Base-by-base conservation (phyloP, 108 stramenopile species). In the Poteriospumella lacustris region DNA sequence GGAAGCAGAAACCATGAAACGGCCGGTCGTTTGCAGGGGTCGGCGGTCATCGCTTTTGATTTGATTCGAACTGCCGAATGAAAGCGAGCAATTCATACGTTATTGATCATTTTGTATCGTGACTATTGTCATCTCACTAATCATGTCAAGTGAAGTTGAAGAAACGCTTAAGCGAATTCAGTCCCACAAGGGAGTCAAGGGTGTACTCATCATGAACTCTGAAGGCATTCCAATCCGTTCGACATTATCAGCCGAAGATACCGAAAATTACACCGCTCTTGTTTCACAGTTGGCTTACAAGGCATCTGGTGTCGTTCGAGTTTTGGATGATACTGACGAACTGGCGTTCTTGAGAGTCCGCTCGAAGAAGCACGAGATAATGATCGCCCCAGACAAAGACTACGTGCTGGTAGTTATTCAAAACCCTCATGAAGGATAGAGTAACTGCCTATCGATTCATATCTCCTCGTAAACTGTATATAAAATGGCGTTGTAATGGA, bases 111-210 rank as follows among this genome's bases (percentile, higher is more conserved):
- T 24, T 56, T 56, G 52, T 56, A 56, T 19, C 52, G 24, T 56
- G 24, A 56, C n/a, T 56, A 24, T 24, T 24, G n/a, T n/a, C n/a
- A n/a, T n/a, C n/a, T n/a, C n/a, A n/a, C n/a, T 64, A 12, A 19
- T 64, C 26, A 85, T 85, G 84, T 83, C 84, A 1, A 80, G 75
- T 28, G 86, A 85, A 15, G 86, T 86, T n/a, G 86, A 86, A 62
- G 86, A 86, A 75, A 86, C 86, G 2, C 58, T 86, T 39, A 86
- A 86, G 76, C 79, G 86, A 36, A 85, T 86, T 38, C 86, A 85
- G 56, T 80, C 78, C 26, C 86, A 86, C 44, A 64, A 82, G 41
- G 86, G 86, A 1, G 86, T 86, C 1, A 85, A 86, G 42, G 86
- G 84, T 9, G 83, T 86, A 1, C 85, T 86, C n/a, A 86, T 86